Base-by-base conservation (phyloP, 129 eudicot species). In the Tagetes erecta region DNA sequence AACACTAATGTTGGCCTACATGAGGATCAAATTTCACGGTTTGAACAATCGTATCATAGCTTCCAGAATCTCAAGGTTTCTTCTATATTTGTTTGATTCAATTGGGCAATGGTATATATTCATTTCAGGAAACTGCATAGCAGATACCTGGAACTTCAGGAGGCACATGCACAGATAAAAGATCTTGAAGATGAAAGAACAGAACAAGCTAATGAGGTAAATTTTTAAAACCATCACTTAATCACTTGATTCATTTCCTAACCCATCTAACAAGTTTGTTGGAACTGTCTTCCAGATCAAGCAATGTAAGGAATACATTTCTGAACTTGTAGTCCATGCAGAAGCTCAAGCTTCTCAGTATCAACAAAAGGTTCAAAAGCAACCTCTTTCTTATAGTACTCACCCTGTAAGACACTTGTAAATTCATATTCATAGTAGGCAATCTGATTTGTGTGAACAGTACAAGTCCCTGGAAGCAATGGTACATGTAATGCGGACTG, bases 321-420 rank as follows among this genome's bases (percentile, higher is more conserved):
- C 97, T 57, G 97, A 91, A 82, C 85, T 91, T 60, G 78, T 91
- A 30, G 47, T 91, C 85, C 97, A 91, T 76, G 85, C 94, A 51
- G 94, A 91, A 76, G 97, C 97, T 69, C 97, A 91, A 77, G 89
- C 97, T 80, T 86, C 76, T 45, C 94, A 91, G 78, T 91, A 85
- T 85, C 94, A 91, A 73, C 86, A 91, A 47, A 86, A 87, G 97
- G 97, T 91, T 86, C 41, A 46, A 30, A 42, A 72, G 64, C 71
- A 56, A 62, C 75, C 7, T 20, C 11, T 71, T 51, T 53, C 40
- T 35, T 60, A 60, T 12, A 60, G 67, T 36, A 60, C 64, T 57
- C 38, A 30, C 33, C 11, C 27, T 2, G 7, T 57, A 57, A 72
- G 49, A 62, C 58, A 20, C 0, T 42, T 31, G 46, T 63, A 14